Base-by-base conservation (phyloP, 2,329 filamentous ascomycete genomes). In the Aspergillus spinulosporus region DNA sequence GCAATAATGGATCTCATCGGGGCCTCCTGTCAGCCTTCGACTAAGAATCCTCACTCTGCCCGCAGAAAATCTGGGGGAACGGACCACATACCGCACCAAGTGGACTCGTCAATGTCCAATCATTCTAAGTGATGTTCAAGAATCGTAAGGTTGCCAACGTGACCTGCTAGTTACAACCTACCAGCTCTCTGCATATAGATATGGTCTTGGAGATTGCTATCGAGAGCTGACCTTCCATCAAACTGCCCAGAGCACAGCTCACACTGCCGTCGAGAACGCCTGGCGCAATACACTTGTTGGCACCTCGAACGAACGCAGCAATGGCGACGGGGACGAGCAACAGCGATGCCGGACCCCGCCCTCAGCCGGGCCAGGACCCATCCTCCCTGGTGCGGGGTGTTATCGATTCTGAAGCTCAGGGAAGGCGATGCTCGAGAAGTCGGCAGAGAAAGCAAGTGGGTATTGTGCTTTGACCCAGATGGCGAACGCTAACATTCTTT, bases 391-490 rank as follows among this genome's bases (percentile, higher is more conserved):
- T 15, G 9, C 44, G 8, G 37, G 21, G 36, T n/a, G 11, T 5
- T 5, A 3, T 40, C 36, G 21, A 28, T 21, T 34, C n/a, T 43
- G 36, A 15, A 26, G 3, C 7, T 4, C 9, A 29, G 5, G 42
- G 36, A 12, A 48, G 14, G 4, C 36, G 12, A n/a, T 4, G 26
- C 12, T 36, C 26, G 26, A 42, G 43, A 36, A 36, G 7, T 6
- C 48, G 29, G 26, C 42, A 28, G 31, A 52, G 48, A 32, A 50
- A 54, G 26, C 42, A 40, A 46, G 51, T 53, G 51, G 34, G 51
- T 48, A 14, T 42, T 32, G 2, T 29, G 29, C 28, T 40, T 34
- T 11, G 4, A 48, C 2, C 8, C 43, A 37, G 11, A 31, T 28
- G 21, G 31, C 45, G 26, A 45, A 11, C 32, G 12, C 37, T 52